A percentile compares a stretch with the other conserved stretches of the same genome.
phyloP scores from a whole-genome alignment of 371 early-diverging fungal genomes.

The Syncephalastrum contaminatum region DNA sequence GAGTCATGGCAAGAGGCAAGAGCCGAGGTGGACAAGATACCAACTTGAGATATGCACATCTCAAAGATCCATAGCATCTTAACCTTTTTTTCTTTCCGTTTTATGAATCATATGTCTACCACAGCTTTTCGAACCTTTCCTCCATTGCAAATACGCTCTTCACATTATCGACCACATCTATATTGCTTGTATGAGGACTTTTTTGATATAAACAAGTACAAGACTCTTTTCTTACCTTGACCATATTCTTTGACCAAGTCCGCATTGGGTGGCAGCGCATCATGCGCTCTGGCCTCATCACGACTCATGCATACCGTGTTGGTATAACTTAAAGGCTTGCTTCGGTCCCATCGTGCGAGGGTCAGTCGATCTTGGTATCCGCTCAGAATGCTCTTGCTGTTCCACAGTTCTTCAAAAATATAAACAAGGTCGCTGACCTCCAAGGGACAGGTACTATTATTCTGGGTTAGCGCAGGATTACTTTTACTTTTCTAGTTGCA shows the following conservation, averaged over 20 bases:
- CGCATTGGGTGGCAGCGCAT: slow-evolving; percentile 25
- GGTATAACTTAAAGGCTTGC: slow-evolving; percentile 58
- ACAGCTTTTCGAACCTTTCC: slow-evolving; percentile 14
- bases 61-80: slow-evolving; percentile 5
- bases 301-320: slow-evolving; percentile 82
- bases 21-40: slow-evolving; percentile 64
- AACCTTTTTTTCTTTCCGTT: slow-evolving; percentile 1
- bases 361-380: slow-evolving; percentile 70
- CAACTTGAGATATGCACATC: slow-evolving; percentile 26
- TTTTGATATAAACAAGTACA: slow-evolving; percentile 2
- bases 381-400: slow-evolving; percentile 71
- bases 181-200: background rate
- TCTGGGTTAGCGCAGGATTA: background rate
- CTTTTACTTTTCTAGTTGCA: slow-evolving; percentile 2
- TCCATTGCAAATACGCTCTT: slow-evolving; percentile 14
- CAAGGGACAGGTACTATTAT: slow-evolving; percentile 26
- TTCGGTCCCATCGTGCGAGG: slow-evolving; percentile 72
- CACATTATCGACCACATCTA: slow-evolving; percentile 18
- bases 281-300: slow-evolving; percentile 64
- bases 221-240: slow-evolving; percentile 15
- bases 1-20: slow-evolving; percentile 65
- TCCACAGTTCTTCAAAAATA: slow-evolving; percentile 85
- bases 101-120: slow-evolving; percentile 3
- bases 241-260: slow-evolving; percentile 30
- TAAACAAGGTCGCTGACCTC: slow-evolving; percentile 73